Evolutionary conservation across 768 basidiomycete species (phyloP).

Genomic region (Dentipellis sp.): DNA sequence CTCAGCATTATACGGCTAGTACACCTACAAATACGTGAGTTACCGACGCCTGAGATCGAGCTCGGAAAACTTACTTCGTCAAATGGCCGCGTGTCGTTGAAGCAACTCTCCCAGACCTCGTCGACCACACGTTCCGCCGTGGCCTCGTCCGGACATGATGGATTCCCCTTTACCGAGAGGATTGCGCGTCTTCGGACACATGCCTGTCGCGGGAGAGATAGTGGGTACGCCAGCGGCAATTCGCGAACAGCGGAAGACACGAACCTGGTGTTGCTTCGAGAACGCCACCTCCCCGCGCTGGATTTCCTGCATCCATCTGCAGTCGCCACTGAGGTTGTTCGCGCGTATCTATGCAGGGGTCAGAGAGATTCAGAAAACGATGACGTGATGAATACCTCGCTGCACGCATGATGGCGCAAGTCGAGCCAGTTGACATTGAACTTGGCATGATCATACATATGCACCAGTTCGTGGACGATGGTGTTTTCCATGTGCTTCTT

Average conservation of each 20-base stretch:
- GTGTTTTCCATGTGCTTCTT: slow-evolving; percentile 91
- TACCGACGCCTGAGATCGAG: background rate
- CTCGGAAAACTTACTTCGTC: slow-evolving; percentile 62
- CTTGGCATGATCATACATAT: slow-evolving; percentile 91
- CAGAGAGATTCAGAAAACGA: background rate
- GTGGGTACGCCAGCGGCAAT: background rate
- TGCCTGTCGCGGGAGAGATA: slow-evolving; percentile 35
- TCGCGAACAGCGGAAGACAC: slow-evolving; percentile 7
- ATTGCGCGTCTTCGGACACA: slow-evolving; percentile 88
- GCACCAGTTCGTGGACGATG: slow-evolving; percentile 86
- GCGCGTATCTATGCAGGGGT: slow-evolving; percentile 70
- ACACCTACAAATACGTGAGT: background rate
- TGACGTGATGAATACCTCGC: slow-evolving; percentile 57
- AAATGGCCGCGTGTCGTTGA: slow-evolving; percentile 90
- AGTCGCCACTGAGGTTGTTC: slow-evolving; percentile 90
- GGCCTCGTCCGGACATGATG: slow-evolving; percentile 64
- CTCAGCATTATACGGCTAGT: background rate
- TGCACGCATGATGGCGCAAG: slow-evolving; percentile 91
- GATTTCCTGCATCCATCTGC: slow-evolving; percentile 76
- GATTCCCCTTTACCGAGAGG: slow-evolving; percentile 72
- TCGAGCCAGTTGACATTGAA: slow-evolving; percentile 93
- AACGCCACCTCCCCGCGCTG: slow-evolving; percentile 68
- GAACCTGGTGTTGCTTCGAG: slow-evolving; percentile 91
- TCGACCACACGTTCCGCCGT: slow-evolving; percentile 87
- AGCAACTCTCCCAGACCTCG: slow-evolving; percentile 96